Conservation (phyloP, 306 rosid species). For the Acmispon strigosus region DNA sequence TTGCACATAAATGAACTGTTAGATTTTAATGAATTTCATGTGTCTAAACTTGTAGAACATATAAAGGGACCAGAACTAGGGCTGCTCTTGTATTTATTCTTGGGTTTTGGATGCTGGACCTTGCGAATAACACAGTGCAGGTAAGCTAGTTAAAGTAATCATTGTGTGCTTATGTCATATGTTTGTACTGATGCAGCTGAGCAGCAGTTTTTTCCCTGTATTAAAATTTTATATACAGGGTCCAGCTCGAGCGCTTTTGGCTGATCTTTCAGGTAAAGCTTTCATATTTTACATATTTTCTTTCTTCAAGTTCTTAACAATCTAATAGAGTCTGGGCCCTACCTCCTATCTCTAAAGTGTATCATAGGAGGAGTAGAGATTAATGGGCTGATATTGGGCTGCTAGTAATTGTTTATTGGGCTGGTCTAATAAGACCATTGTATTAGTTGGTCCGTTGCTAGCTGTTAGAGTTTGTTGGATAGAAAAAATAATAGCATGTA, state of each 20-base stretch:
- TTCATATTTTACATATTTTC: neutral
- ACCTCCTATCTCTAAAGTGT: too few species aligned
- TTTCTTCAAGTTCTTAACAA: conserved; percentile 11
- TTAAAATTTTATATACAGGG: conserved; percentile 54
- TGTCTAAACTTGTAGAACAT: conserved; percentile 48
- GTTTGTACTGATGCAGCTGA: neutral
- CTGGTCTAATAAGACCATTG: too few species aligned
- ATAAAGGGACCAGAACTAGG: conserved; percentile 84
- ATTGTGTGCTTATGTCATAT: neutral
- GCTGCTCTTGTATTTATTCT: conserved; percentile 84
- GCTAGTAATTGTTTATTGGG: too few species aligned
- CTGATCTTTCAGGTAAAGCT: conserved; percentile 79
- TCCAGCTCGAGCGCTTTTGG: conserved; percentile 99
- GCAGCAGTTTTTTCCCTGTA: neutral
- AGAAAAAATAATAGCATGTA: too few species aligned
- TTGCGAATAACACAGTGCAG: conserved; percentile 98
- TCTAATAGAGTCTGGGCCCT: neutral
- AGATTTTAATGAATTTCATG: conserved; percentile 18
- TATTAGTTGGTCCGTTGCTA: too few species aligned
- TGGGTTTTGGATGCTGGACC: conserved; percentile 99
- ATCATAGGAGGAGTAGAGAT: too few species aligned
- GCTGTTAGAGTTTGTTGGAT: too few species aligned
- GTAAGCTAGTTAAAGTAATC: conserved; percentile 36
- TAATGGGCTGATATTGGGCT: too few species aligned
- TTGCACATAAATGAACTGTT: neutral